These are phyloP conservation scores for Dothideomycetes sp. DNA, from an alignment of 2,329 filamentous ascomycete species.

Conservation along the genomic window DNA sequence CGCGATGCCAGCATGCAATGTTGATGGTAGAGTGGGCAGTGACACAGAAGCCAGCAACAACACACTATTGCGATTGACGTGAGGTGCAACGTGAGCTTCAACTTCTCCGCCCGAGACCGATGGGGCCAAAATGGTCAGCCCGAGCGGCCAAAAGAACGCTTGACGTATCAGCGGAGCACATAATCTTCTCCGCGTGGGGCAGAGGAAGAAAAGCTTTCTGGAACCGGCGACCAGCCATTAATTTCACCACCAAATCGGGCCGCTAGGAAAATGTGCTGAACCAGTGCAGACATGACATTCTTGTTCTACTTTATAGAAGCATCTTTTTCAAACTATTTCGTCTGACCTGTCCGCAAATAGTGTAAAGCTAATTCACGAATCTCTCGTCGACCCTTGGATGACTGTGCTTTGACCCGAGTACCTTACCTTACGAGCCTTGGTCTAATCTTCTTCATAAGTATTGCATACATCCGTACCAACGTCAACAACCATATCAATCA, in stretches of 20 bases:
- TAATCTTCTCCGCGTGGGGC: too few relatives aligned
- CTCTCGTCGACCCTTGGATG: background rate
- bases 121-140: background rate
- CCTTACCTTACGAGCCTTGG: too few relatives aligned
- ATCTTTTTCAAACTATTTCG: constrained; percentile 22
- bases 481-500: background rate
- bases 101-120: background rate
- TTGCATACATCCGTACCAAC: too few relatives aligned
- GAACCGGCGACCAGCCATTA: too few relatives aligned
- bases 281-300: constrained; percentile 17
- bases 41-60: background rate
- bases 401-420: too few relatives aligned
- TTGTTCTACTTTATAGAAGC: constrained; percentile 25
- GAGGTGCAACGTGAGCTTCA: background rate
- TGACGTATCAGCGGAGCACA: too few relatives aligned
- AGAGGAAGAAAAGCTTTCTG: background rate
- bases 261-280: background rate
- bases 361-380: background rate
- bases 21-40: too few relatives aligned
- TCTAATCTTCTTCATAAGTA: too few relatives aligned
- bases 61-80: background rate
- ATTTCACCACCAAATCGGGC: background rate
- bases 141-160: background rate
- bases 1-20: too few relatives aligned
- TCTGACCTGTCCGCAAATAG: constrained; percentile 11